A percentile compares a stretch with the other conserved stretches of the same genome.
phyloP scores from a whole-genome alignment of 805 yeast genomes.

The Myxozyma neglecta region DNA sequence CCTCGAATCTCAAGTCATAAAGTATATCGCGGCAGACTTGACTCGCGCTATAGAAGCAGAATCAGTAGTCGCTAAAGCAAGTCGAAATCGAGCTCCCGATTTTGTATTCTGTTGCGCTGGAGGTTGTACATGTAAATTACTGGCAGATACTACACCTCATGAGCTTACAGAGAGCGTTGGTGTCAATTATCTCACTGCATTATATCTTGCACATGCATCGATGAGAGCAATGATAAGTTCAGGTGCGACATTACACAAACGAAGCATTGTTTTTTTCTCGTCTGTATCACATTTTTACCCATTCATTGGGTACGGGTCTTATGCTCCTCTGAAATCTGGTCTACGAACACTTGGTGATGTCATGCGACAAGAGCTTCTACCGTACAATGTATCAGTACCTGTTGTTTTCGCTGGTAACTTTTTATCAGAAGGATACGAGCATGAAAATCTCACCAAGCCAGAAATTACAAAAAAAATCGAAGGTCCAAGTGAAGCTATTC shows the following conservation, averaged over 20 bases:
- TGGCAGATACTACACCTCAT: constrained; percentile 59
- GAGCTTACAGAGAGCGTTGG: constrained; percentile 64
- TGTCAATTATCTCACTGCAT: constrained; percentile 71
- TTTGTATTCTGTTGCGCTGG: constrained; percentile 75
- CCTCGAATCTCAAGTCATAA: constrained; percentile 40
- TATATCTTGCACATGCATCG: constrained; percentile 67
- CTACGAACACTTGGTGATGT: constrained; percentile 70
- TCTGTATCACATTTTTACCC: constrained; percentile 83
- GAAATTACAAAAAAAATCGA: constrained; percentile 77
- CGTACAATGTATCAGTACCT: constrained; percentile 66
- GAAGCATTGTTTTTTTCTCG: constrained; percentile 64
- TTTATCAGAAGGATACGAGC: constrained; percentile 78
- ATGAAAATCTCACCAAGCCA: constrained; percentile 85
- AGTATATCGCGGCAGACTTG: constrained; percentile 64
- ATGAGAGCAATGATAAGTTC: constrained; percentile 39
- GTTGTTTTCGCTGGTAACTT: constrained; percentile 89
- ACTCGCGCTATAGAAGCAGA: constrained; percentile 54
- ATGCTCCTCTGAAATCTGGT: constrained; percentile 88
- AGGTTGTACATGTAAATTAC: constrained; percentile 60
- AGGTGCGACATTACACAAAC: constrained; percentile 36
- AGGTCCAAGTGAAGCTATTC: constrained; percentile 74
- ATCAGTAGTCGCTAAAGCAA: constrained; percentile 45
- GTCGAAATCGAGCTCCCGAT: constrained; percentile 53
- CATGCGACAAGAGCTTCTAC: constrained; percentile 75
- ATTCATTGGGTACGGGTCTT: constrained; percentile 86